phyloP scores from a whole-genome alignment of 2,329 filamentous ascomycete genomes.

The Fusarium burgessii region DNA sequence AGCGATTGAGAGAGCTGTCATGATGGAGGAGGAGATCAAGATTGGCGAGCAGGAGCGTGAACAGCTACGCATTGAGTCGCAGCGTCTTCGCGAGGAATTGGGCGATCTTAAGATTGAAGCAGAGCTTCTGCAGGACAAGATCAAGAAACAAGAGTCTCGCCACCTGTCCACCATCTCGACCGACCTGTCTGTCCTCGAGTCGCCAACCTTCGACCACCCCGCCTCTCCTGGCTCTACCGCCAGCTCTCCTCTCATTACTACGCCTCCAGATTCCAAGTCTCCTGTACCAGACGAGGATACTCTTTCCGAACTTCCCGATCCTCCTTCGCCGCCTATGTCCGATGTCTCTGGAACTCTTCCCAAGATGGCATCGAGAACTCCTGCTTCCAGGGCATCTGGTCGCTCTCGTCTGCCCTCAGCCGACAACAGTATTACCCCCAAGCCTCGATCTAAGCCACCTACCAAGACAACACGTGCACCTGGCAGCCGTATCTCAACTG shows the following conservation, averaged over 20 bases:
- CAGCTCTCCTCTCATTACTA: constrained; percentile 90
- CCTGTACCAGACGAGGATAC: constrained; percentile 63
- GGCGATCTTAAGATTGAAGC: constrained; percentile 94
- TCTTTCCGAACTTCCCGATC: constrained; percentile 78
- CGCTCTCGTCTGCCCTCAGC: constrained; percentile 64
- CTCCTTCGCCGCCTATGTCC: constrained; percentile 93
- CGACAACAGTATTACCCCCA: constrained; percentile 67
- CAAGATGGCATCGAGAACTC: constrained; percentile 58
- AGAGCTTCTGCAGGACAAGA: constrained; percentile 93
- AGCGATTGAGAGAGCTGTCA: constrained; percentile 88
- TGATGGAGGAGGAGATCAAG: constrained; percentile 96
- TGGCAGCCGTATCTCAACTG: constrained; percentile 59
- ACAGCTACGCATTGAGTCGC: constrained; percentile 86
- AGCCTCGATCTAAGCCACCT: constrained; percentile 65
- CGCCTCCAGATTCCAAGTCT: constrained; percentile 80
- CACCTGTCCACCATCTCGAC: constrained; percentile 71
- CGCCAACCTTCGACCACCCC: constrained; percentile 78
- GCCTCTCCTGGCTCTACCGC: constrained; percentile 85
- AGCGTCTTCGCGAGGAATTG: constrained; percentile 89
- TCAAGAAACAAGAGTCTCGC: constrained; percentile 76
- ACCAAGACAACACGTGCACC: constrained; percentile 50
- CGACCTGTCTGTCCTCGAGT: constrained; percentile 72
- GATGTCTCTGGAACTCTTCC: constrained; percentile 77
- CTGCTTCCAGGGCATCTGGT: constrained; percentile 52
- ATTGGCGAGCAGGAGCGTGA: constrained; percentile 93